Evolutionary conservation across 257 asterid species (phyloP), one percentile per base, ranked within the genome.

Genomic region (Cordia subcordata): DNA sequence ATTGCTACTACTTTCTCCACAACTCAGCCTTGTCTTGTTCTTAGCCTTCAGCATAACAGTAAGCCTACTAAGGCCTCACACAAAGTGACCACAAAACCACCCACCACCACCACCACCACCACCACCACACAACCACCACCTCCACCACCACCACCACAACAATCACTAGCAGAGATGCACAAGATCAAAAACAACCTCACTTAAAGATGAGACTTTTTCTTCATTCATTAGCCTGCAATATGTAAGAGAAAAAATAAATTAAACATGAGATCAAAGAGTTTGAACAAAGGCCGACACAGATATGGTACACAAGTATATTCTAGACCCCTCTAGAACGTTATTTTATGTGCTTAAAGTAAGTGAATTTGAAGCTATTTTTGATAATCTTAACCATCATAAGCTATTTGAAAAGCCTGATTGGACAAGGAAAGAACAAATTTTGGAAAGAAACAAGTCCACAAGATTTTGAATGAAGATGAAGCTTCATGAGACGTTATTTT

Each of bases 31-130:
- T 71, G 74, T 71, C 74, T 73, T 73, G 58, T 55, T 59, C 70
- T 72, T 74, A 70, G 68, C 77, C 76, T 69, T 86, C 88, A 80
- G 82, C 85, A 79, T 75, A 88, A 81, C 96, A 82, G 79, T 80
- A 72, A 53, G 82, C 87, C 85, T 57, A 69, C 58, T 52, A 61
- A 74, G 68, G 74, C 74, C 65, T 57, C 37, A 40, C 64, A 72
- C 54, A 49, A 49, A 49, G 8, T 45, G 72, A 32, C 53, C 70
- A 67, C 63, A 27, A 44, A 59, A 65, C 64, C 82, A 76, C 67
- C 83, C 71, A 67, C 70, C 83, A 61, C 74, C 66, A 63, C 65
- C 57, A 32, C 55, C 17, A 22, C 64, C 56, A 60, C 71, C 55
- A n/a, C 8, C 32, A 52, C 60, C 59, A 58, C 59, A 58, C 20